Evolutionary conservation across 2,329 filamentous ascomycete genomes (phyloP).

Genomic region (Xylaria sp.): DNA sequence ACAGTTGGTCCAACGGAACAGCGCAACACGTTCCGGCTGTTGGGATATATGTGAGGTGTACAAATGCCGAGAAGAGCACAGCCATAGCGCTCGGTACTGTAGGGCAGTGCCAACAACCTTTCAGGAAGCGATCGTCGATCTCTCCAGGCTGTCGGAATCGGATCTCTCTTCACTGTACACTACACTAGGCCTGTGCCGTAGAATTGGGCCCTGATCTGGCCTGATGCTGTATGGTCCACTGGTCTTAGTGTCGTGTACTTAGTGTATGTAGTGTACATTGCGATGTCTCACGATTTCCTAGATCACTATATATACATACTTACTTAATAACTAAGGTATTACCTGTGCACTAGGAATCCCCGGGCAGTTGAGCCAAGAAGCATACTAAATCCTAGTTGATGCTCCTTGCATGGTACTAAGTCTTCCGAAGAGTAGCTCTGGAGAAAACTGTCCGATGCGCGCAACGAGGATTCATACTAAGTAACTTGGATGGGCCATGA

Average conservation of each 20-base stretch:
- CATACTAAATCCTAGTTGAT: background rate
- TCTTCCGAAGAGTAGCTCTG: conserved; percentile 8
- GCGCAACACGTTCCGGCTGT: background rate
- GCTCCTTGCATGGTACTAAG: conserved; percentile 7
- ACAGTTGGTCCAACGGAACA: background rate
- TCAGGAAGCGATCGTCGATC: conserved; percentile 28
- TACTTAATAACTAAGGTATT: background rate
- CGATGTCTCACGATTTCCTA: conserved; percentile 4
- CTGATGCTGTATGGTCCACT: conserved; percentile 7
- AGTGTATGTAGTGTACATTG: background rate
- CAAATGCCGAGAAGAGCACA: conserved; percentile 12
- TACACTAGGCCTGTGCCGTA: conserved; percentile 18
- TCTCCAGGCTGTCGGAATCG: conserved; percentile 31
- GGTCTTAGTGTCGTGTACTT: background rate
- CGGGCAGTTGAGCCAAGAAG: background rate
- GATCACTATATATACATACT: background rate
- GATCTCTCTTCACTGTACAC: conserved; percentile 25
- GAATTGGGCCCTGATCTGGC: conserved; percentile 9
- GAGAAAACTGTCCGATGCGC: conserved; percentile 5
- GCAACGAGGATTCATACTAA: conserved; percentile 8
- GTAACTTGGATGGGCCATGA: background rate
- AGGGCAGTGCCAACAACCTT: conserved; percentile 7
- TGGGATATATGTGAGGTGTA: background rate
- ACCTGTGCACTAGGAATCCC: background rate
- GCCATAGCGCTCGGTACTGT: conserved; percentile 1